Percentiles rank a stretch among this genome's conserved stretches.
phyloP scores from a whole-genome alignment of 495 filamentous ascomycete species.

The Penicillium canariense region DNA sequence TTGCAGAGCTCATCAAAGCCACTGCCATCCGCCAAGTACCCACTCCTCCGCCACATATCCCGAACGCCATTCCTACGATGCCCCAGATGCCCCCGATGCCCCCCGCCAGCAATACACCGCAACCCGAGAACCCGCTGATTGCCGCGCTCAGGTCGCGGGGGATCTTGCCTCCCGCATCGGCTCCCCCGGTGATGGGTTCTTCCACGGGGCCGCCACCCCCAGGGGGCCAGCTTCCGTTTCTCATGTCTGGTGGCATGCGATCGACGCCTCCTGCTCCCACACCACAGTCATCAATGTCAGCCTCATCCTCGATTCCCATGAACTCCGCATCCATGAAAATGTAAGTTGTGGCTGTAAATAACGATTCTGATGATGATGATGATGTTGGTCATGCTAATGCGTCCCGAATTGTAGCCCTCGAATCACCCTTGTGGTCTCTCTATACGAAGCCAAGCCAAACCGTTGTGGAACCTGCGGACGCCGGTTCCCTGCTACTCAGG shows the following conservation, averaged over 20 bases:
- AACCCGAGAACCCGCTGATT: constrained; percentile 45
- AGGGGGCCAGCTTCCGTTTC: constrained; percentile 36
- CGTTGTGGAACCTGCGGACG: constrained; percentile 89
- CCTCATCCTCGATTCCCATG: constrained; percentile 55
- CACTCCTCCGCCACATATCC: constrained; percentile 35
- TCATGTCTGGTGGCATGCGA: constrained; percentile 41
- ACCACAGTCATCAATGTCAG: constrained; percentile 19
- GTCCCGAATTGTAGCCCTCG: constrained; percentile 58
- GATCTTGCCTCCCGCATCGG: constrained; percentile 42
- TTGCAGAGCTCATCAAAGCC: constrained; percentile 50
- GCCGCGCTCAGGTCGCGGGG: constrained; percentile 47
- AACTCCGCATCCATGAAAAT: constrained; percentile 74
- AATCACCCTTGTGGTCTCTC: constrained; percentile 62
- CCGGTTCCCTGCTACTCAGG: constrained; percentile 72
- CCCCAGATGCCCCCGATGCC: constrained; percentile 4
- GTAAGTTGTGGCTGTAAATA: constrained; percentile 44
- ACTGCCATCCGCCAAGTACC: constrained; percentile 45
- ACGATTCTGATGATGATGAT: neutral
- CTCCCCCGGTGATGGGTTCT: constrained; percentile 26
- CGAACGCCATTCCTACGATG: constrained; percentile 26
- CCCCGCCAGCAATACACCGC: constrained; percentile 30
- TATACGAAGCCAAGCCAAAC: constrained; percentile 78
- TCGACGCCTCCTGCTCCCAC: constrained; percentile 36
- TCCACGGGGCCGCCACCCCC: constrained; percentile 21
- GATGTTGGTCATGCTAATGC: constrained; percentile 21